These are phyloP conservation scores for Nepenthes mirabilis DNA, from an alignment of 148 eudicot species.

Conservation along the genomic window DNA sequence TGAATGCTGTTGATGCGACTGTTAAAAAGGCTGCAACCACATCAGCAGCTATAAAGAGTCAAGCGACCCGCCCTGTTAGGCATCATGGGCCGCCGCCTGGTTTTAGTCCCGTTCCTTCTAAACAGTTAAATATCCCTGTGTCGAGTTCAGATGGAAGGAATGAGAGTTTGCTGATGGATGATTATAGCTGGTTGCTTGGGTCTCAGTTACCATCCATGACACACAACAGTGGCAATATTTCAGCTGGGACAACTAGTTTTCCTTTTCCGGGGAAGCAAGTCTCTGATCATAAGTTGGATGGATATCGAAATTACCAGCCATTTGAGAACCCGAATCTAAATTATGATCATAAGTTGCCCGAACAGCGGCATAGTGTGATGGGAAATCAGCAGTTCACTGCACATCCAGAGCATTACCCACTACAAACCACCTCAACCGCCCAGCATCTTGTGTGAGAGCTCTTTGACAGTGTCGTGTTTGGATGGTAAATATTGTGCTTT, in stretches of 20 bases:
- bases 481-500: slow-evolving; percentile 18
- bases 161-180: slow-evolving; percentile 24
- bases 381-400: slow-evolving; percentile 32
- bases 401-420: slow-evolving; percentile 30
- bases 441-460: slow-evolving; percentile 35
- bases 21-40: slow-evolving; percentile 14
- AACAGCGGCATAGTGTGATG: slow-evolving; percentile 21
- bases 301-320: slow-evolving; percentile 22
- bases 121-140: slow-evolving; percentile 20
- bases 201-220: slow-evolving; percentile 25
- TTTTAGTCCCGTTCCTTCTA: slow-evolving; percentile 39
- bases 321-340: slow-evolving; percentile 20
- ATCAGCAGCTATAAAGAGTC: slow-evolving; percentile 28
- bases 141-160: slow-evolving; percentile 16
- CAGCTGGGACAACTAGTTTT: slow-evolving; percentile 27
- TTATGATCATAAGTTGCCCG: slow-evolving; percentile 19
- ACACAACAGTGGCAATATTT: slow-evolving; percentile 15
- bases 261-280: slow-evolving; percentile 57
- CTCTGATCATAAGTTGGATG: slow-evolving; percentile 14
- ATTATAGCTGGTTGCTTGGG: slow-evolving; percentile 43
- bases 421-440: slow-evolving; percentile 39
- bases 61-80: slow-evolving; percentile 37
- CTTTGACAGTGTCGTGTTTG: slow-evolving; percentile 4
- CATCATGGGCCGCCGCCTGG: slow-evolving; percentile 73
- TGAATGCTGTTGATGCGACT: slow-evolving; percentile 11